Conservation (phyloP, 306 rosid species). For the Phaseolus lunatus region DNA sequence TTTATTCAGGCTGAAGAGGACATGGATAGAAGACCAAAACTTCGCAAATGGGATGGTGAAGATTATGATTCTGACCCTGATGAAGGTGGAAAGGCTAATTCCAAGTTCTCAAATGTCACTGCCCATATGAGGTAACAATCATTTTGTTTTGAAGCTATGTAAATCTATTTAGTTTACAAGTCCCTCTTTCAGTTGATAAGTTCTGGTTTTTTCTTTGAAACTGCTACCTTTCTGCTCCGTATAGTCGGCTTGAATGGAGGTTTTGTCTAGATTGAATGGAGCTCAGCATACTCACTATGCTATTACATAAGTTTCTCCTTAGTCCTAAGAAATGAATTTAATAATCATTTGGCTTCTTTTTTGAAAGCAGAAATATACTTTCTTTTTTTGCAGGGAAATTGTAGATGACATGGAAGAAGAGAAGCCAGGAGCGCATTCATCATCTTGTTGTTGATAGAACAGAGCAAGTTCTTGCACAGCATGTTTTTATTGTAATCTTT, state of each 20-base stretch:
- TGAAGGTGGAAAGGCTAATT: constrained; percentile 55
- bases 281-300: neutral
- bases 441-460: constrained; percentile 42
- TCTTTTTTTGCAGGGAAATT: constrained; percentile 52
- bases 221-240: neutral
- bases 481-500: constrained; percentile 24
- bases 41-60: constrained; percentile 83
- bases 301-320: constrained; percentile 14
- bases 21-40: constrained; percentile 77
- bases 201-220: neutral
- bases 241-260: neutral
- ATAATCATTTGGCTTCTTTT: constrained; percentile 13
- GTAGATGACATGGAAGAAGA: constrained; percentile 72
- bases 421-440: constrained; percentile 47
- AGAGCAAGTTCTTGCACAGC: constrained; percentile 32
- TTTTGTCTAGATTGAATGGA: constrained; percentile 4
- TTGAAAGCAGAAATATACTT: constrained; percentile 33
- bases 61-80: constrained; percentile 82
- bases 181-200: neutral
- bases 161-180: neutral
- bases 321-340: constrained; percentile 17
- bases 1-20: constrained; percentile 71
- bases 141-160: constrained; percentile 23
- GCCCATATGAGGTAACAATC: constrained; percentile 52
- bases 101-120: constrained; percentile 38